Conservation (phyloP, 2,329 filamentous ascomycete genomes). For the Didymella pinodella region DNA sequence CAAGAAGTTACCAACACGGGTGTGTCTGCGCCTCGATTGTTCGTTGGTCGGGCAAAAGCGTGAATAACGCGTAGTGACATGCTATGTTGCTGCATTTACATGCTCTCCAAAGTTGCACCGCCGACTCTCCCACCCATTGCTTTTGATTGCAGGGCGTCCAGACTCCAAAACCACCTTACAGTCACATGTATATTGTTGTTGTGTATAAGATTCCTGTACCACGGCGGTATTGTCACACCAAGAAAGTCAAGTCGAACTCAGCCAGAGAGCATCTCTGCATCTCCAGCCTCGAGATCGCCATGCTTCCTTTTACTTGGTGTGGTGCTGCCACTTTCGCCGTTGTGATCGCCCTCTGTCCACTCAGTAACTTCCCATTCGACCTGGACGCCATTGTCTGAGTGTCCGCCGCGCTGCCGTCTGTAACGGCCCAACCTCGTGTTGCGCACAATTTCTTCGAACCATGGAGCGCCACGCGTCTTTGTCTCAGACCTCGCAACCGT, state of each 20-base stretch:
- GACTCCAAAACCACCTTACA: slow-evolving; percentile 9
- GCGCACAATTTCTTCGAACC: slow-evolving; percentile 84
- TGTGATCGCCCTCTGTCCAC: slow-evolving; percentile 56
- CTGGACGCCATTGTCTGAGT: slow-evolving; percentile 69
- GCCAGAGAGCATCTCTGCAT: slow-evolving; percentile 43
- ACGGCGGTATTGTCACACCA: slow-evolving; percentile 28
- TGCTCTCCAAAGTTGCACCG: slow-evolving; percentile 26
- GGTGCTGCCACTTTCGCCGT: slow-evolving; percentile 40
- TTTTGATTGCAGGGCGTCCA: slow-evolving; percentile 15
- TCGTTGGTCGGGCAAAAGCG: slow-evolving; percentile 4
- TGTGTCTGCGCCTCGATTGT: slow-evolving; percentile 6
- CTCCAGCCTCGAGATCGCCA: slow-evolving; percentile 38
- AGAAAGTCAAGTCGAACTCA: slow-evolving; percentile 21
- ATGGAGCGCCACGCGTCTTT: slow-evolving; percentile 69
- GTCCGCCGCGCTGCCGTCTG: slow-evolving; percentile 67
- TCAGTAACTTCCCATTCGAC: slow-evolving; percentile 88
- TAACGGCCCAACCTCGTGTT: slow-evolving; percentile 75
- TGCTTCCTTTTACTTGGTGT: slow-evolving; percentile 48
- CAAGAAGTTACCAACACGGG: slow-evolving; percentile 4
- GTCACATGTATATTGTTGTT: slow-evolving; percentile 18
- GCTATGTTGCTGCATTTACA: slow-evolving; percentile 18
- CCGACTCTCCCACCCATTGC: slow-evolving; percentile 27
- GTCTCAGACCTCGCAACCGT: slow-evolving; percentile 33
- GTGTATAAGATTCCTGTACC: slow-evolving; percentile 32
- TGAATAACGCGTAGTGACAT: slow-evolving; percentile 21